A percentile compares a stretch with the other conserved stretches of the same genome.
These are phyloP conservation scores for Pseudonectria foliicola DNA, from an alignment of 2,329 filamentous ascomycete species.

Conservation along the genomic window DNA sequence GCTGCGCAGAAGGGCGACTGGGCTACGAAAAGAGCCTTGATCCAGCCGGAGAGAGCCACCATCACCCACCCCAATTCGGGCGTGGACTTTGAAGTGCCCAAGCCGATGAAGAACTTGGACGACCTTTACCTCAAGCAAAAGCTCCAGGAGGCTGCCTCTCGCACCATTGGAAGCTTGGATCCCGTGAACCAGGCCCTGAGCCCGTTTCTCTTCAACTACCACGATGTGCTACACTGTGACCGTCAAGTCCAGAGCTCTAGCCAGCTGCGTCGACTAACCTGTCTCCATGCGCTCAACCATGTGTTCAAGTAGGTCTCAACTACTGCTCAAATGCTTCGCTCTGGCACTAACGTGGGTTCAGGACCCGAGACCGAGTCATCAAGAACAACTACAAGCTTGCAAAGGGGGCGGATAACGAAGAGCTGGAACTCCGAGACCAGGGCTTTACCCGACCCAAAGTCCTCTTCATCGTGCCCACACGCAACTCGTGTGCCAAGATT, in stretches of 20 bases:
- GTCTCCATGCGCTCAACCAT: conserved; percentile 84
- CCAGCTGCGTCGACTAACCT: conserved; percentile 62
- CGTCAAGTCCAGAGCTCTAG: conserved; percentile 63
- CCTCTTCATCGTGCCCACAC: conserved; percentile 81
- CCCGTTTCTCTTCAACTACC: conserved; percentile 71
- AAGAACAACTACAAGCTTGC: conserved; percentile 83
- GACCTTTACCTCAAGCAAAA: conserved; percentile 64
- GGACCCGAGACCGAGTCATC: conserved; percentile 80
- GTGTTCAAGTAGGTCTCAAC: conserved; percentile 62
- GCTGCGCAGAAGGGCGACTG: conserved; percentile 45
- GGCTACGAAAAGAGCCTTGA: conserved; percentile 38
- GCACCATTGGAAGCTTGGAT: conserved; percentile 51
- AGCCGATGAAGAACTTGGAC: conserved; percentile 31
- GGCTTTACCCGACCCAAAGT: conserved; percentile 94
- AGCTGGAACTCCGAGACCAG: conserved; percentile 78
- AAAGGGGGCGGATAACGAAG: conserved; percentile 54
- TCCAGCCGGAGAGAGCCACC: conserved; percentile 42
- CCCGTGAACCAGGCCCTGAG: conserved; percentile 58
- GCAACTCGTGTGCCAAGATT: conserved; percentile 74
- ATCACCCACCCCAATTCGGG: conserved; percentile 39
- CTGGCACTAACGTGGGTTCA: conserved; percentile 22
- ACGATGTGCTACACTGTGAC: conserved; percentile 70
- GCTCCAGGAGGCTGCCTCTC: conserved; percentile 47
- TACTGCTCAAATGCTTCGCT: neutral
- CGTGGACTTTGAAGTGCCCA: conserved; percentile 23